Percentiles rank a stretch among this genome's conserved stretches.
Evolutionary conservation across 192 early-diverging fungal species (phyloP).

Genomic region (Coemansia sp.): DNA sequence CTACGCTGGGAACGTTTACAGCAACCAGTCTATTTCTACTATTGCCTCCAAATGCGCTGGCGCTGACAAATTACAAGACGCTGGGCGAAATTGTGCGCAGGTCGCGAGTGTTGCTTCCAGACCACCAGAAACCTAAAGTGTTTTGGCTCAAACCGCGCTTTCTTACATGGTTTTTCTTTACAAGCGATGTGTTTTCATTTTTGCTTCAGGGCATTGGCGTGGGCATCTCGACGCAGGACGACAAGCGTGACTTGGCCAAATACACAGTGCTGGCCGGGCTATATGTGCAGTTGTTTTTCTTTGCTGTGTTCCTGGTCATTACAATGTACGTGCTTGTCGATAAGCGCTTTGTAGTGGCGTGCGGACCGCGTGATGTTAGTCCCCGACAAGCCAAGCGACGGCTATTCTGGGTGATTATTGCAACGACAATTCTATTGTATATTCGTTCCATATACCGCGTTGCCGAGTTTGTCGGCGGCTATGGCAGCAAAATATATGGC

Average conservation of each 20-base stretch:
- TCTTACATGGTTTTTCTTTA: conserved; percentile 54
- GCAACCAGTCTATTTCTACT: conserved; percentile 43
- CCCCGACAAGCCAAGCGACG: conserved; percentile 19
- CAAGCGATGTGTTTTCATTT: conserved; percentile 53
- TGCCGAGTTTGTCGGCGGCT: conserved; percentile 44
- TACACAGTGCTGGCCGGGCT: conserved; percentile 42
- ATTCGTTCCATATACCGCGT: conserved; percentile 47
- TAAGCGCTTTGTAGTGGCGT: conserved; percentile 16
- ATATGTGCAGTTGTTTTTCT: conserved; percentile 32
- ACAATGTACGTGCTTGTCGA: conserved; percentile 13
- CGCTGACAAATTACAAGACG: conserved; percentile 53
- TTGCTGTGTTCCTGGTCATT: conserved; percentile 34
- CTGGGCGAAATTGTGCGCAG: conserved; percentile 34
- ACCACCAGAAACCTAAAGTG: not conserved
- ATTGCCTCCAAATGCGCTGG: conserved; percentile 53
- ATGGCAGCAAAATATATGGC: conserved; percentile 39
- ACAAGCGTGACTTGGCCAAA: conserved; percentile 22
- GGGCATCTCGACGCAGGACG: conserved; percentile 23
- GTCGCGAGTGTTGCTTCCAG: conserved; percentile 4
- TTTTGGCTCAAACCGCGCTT: conserved; percentile 44
- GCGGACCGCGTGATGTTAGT: conserved; percentile 14
- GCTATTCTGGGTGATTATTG: conserved; percentile 29
- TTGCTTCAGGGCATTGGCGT: conserved; percentile 44
- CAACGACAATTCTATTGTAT: conserved; percentile 40
- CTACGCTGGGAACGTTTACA: conserved; percentile 38